Base-by-base conservation (phyloP, 495 filamentous ascomycete species). In the Tuber microsphaerosporum region DNA sequence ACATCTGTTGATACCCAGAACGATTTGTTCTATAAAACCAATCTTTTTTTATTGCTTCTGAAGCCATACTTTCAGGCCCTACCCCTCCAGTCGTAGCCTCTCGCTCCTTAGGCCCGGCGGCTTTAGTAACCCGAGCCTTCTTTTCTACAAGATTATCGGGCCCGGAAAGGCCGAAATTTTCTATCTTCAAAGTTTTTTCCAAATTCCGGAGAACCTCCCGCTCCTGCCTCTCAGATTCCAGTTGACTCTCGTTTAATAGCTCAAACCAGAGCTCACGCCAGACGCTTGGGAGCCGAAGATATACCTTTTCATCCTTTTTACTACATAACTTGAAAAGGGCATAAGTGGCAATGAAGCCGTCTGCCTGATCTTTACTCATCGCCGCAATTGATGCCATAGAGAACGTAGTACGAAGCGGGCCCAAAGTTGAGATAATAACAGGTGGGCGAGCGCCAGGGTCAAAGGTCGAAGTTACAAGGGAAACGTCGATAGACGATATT, bases 211-310 rank as follows among this genome's bases (percentile, higher is more conserved):
- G 84, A 2, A 85, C 85, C 31, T 85, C 79, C 69, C 93, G 90
- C 81, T 98, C 94, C 20, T 88, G 82, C 94, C 90, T 20, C 87
- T 85, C 78, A 90, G 89, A 46, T 86, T 86, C 84, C 92, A 93
- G 73, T 43, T 76, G 81, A 80, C 89, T 92, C 45, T 87, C 82
- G 46, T 88, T 88, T 1, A 90, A 87, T 74, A 97, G 87, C 80
- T 97, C 94, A 1, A 87, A 86, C 91, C 92, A 98, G 19, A 97
- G 85, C 70, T 94, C 93, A 81, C 94, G 89, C 92, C 93, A 97
- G 7, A 89, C 86, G 0, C 89, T 84, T 31, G 94, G 93, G 34
- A 99, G 85, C 34, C 92, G 88, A 74, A 97, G 79, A 78, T 92
- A 91, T 14, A 91, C 88, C 81, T 95, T 97, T 76, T 96, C 93